Base-by-base conservation (phyloP, 306 rosid species). In the Astragalus membranaceus region DNA sequence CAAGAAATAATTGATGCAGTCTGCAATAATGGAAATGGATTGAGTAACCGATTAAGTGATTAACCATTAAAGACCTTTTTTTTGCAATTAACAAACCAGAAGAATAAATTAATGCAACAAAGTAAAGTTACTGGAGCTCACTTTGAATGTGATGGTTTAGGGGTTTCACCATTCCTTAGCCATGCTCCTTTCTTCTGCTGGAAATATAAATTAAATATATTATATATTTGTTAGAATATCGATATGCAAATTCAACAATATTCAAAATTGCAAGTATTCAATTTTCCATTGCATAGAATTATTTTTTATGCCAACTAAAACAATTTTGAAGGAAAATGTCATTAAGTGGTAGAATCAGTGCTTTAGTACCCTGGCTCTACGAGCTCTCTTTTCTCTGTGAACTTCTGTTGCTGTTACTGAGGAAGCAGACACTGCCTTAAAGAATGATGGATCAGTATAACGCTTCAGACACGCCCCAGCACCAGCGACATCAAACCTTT, bases 401-500 rank as follows among this genome's bases (percentile, higher is more conserved):
- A 49, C 82, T 61, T 87, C 87, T 8, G 58, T 53, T 75, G 65
- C 37, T 42, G 57, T 58, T 75, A 62, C 78, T 78, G 80, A 79
- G 66, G 85, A 66, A 52, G 82, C 79, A 33, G 87, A 23, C 39
- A 83, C 97, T 16, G 67, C 83, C 81, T 85, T 86, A 79, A 91
- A 91, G 84, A 86, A 83, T 37, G 99, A 95, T 6, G 99, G 99
- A 79, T 95, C 96, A 54, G 96, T 86, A 83, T 89, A 95, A 44
- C 99, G 97, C 84, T 91, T 91, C 75, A 95, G 79, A 82, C 97
- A 95, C 57, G 96, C 92, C 75, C 99, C 97, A 74, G 93, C 97
- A 60, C 97, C 99, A 43, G 96, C 97, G 75, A 89, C 90, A 77
- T 95, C 97, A 79, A 91, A 91, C 91, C 99, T 95, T 84, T 75